These are phyloP conservation scores for Colletotrichum falcatum DNA, from an alignment of 2,329 filamentous ascomycete species.

Conservation along the genomic window DNA sequence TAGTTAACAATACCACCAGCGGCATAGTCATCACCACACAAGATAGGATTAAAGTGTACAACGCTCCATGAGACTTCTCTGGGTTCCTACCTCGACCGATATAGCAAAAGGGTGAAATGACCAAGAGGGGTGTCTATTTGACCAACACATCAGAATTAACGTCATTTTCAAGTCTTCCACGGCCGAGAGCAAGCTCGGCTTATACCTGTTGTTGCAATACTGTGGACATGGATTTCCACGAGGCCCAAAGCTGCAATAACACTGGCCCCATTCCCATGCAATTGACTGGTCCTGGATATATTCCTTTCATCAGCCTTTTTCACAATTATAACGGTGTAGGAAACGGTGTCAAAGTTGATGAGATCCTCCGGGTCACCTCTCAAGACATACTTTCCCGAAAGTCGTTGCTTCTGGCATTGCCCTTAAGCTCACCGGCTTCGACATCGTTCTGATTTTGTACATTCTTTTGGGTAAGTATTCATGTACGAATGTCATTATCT, in stretches of 20 bases:
- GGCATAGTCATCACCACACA: conserved; percentile 47
- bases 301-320: conserved; percentile 72
- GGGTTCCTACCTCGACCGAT: conserved; percentile 54
- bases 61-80: conserved; percentile 43
- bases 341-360: conserved; percentile 55
- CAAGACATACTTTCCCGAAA: conserved; percentile 59
- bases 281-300: conserved; percentile 71
- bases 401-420: conserved; percentile 73
- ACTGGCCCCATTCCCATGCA: conserved; percentile 72
- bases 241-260: conserved; percentile 66
- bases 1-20: conserved; percentile 42
- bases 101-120: conserved; percentile 45
- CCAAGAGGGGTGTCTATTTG: conserved; percentile 48
- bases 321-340: conserved; percentile 63
- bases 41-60: no score
- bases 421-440: conserved; percentile 47
- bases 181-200: conserved; percentile 57
- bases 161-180: conserved; percentile 52
- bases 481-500: no score
- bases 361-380: conserved; percentile 42
- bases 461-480: conserved; percentile 65
- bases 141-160: conserved; percentile 65
- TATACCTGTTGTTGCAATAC: conserved; percentile 51
- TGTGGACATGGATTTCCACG: conserved; percentile 57
- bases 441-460: conserved; percentile 55